Evolutionary conservation across 1,139 yeast species (phyloP).

Genomic region (Yamadazyma aaseri): DNA sequence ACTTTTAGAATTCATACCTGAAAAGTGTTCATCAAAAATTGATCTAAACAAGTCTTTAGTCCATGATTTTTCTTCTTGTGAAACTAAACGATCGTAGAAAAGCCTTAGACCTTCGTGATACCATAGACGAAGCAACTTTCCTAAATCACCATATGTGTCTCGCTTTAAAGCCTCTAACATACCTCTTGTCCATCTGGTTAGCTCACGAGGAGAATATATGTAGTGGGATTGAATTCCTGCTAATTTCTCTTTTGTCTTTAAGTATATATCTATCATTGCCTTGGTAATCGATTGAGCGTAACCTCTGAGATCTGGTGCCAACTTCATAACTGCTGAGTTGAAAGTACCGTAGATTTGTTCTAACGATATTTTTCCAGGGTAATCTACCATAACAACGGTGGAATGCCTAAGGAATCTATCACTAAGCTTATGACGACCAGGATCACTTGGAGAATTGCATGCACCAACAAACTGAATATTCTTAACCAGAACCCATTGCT

Average conservation of each 20-base stretch:
- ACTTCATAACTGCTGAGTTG: constrained; percentile 55
- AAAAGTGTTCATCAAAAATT: constrained; percentile 44
- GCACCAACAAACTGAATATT: constrained; percentile 89
- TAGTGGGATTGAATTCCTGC: constrained; percentile 53
- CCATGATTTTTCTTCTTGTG: constrained; percentile 49
- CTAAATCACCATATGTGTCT: constrained; percentile 28
- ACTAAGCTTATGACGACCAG: constrained; percentile 64
- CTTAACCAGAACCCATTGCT: constrained; percentile 65
- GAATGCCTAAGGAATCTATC: constrained; percentile 71
- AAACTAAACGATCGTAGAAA: constrained; percentile 69
- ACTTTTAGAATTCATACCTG: constrained; percentile 36
- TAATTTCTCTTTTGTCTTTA: constrained; percentile 41
- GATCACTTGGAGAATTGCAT: constrained; percentile 85
- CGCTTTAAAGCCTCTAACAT: constrained; percentile 55
- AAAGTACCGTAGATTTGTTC: constrained; percentile 66
- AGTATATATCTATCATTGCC: constrained; percentile 69
- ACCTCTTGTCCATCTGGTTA: constrained; percentile 89
- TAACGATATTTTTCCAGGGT: constrained; percentile 70
- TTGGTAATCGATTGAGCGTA: constrained; percentile 52
- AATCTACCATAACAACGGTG: constrained; percentile 70
- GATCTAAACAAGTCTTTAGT: constrained; percentile 44
- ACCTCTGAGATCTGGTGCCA: constrained; percentile 62
- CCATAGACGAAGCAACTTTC: constrained; percentile 64
- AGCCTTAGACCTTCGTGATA: constrained; percentile 79
- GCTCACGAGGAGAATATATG: constrained; percentile 85